A percentile compares a stretch with the other conserved stretches of the same genome.
Evolutionary conservation across 2,329 filamentous ascomycete genomes (phyloP).

Genomic region (Botrytis squamosa): DNA sequence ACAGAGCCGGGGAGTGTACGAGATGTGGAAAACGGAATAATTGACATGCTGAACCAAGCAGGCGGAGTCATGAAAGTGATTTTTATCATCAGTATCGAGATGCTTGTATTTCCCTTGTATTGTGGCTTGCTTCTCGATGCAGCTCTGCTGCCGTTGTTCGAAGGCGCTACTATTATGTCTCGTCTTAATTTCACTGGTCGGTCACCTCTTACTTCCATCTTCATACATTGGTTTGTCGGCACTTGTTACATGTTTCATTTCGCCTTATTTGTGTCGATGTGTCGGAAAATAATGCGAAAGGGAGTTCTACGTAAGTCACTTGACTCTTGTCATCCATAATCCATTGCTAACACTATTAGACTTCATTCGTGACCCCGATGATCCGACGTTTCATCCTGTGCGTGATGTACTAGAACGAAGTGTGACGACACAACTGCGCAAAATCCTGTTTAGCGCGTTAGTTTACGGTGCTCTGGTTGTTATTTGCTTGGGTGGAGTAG

Average conservation of each 20-base stretch:
- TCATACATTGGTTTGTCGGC: slow-evolving; percentile 98
- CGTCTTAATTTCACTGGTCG: slow-evolving; percentile 74
- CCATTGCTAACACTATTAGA: slow-evolving; percentile 51
- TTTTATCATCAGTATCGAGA: slow-evolving; percentile 97
- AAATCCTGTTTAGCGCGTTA: slow-evolving; percentile 93
- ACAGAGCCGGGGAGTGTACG: slow-evolving; percentile 50
- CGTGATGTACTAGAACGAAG: slow-evolving; percentile 93
- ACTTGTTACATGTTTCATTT: slow-evolving; percentile 99
- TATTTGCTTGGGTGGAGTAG: slow-evolving; percentile 88
- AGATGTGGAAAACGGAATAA: slow-evolving; percentile 71
- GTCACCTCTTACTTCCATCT: slow-evolving; percentile 85
- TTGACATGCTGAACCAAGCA: slow-evolving; percentile 85
- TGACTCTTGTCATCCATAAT: not conserved
- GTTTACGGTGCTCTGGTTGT: slow-evolving; percentile 94
- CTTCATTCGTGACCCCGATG: slow-evolving; percentile 97
- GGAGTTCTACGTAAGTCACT: slow-evolving; percentile 78
- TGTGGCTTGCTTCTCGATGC: slow-evolving; percentile 88
- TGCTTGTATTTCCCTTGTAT: slow-evolving; percentile 95
- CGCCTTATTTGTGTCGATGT: slow-evolving; percentile 97
- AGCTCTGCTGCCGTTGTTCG: slow-evolving; percentile 86
- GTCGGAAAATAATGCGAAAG: slow-evolving; percentile 92
- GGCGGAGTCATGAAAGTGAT: slow-evolving; percentile 98
- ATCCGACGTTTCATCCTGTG: slow-evolving; percentile 96
- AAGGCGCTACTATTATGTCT: slow-evolving; percentile 72
- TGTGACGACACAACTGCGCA: slow-evolving; percentile 87